Base-by-base conservation (phyloP, 805 yeast genomes). In the Kockiozyma suomiensis region DNA sequence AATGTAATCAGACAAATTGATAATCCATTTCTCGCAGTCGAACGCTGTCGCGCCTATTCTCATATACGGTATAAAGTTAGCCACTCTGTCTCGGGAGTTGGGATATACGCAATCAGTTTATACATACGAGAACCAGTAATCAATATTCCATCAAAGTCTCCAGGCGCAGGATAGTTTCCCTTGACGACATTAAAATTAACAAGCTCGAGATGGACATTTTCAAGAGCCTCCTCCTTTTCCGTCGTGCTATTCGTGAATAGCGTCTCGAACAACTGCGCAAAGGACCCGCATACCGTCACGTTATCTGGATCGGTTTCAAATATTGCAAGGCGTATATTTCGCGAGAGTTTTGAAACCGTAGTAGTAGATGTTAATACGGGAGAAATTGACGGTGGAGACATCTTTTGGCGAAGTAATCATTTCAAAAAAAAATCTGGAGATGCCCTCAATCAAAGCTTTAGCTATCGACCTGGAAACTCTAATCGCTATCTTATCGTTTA, bases 61-160 rank as follows among this genome's bases (percentile, higher is more conserved):
- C n/a, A n/a, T n/a, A n/a, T n/a, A n/a, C n/a, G n/a, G n/a, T n/a
- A n/a, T n/a, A n/a, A n/a, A n/a, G n/a, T n/a, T n/a, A n/a, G n/a
- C n/a, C n/a, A n/a, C n/a, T n/a, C n/a, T n/a, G n/a, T n/a, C n/a
- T n/a, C n/a, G n/a, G n/a, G n/a, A n/a, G n/a, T n/a, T n/a, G n/a
- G n/a, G n/a, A n/a, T n/a, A n/a, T n/a, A 26, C 33, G 19, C 19
- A 37, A 32, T 35, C 5, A 19, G 23, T 12, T 15, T 26, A 50
- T 21, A 33, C 63, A 12, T 49, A 62, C 68, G 70, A 32, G 79
- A 76, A 10, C 79, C 79, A 1, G 78, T 71, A 47, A 76, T 68
- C 35, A 76, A 66, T 25, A 76, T 55, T 2, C 73, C 73, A 58
- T 74, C 77, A 37, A 58, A 45, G 10, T 51, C 58, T 4, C 48